Evolutionary conservation across 2,329 filamentous ascomycete genomes (phyloP).

Genomic region (Cordyceps farinosa): DNA sequence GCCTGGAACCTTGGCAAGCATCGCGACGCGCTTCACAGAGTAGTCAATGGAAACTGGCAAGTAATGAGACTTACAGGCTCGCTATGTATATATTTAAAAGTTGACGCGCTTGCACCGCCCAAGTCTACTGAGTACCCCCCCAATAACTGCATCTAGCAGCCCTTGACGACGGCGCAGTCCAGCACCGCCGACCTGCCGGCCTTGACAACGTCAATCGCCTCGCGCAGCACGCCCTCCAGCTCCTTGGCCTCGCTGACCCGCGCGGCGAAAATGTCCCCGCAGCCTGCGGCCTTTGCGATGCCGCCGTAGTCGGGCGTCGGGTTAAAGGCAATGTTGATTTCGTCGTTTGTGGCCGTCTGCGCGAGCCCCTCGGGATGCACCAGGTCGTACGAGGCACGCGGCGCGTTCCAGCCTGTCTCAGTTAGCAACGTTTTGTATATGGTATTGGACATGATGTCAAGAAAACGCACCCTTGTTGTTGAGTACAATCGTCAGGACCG

Average conservation of each 20-base stretch:
- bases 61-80: too few relatives aligned
- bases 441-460: too few relatives aligned
- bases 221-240: slow-evolving; percentile 44
- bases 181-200: slow-evolving; percentile 50
- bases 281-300: slow-evolving; percentile 58
- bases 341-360: slow-evolving; percentile 54
- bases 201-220: slow-evolving; percentile 50
- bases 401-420: slow-evolving; percentile 50
- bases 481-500: slow-evolving; percentile 51
- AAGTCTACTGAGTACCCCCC: too few relatives aligned
- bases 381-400: slow-evolving; percentile 52
- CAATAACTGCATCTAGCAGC: neutral
- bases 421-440: too few relatives aligned
- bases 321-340: slow-evolving; percentile 59
- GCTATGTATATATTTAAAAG: too few relatives aligned
- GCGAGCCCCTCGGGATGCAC: slow-evolving; percentile 57
- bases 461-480: slow-evolving; percentile 56
- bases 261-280: slow-evolving; percentile 50
- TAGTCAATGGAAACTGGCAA: too few relatives aligned
- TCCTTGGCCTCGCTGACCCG: slow-evolving; percentile 44
- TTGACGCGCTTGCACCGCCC: too few relatives aligned
- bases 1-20: too few relatives aligned
- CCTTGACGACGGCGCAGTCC: slow-evolving; percentile 41
- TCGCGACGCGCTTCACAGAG: too few relatives aligned
- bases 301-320: slow-evolving; percentile 57